Conservation (phyloP, 2,329 filamentous ascomycete genomes). For the Dothistroma septosporum region DNA sequence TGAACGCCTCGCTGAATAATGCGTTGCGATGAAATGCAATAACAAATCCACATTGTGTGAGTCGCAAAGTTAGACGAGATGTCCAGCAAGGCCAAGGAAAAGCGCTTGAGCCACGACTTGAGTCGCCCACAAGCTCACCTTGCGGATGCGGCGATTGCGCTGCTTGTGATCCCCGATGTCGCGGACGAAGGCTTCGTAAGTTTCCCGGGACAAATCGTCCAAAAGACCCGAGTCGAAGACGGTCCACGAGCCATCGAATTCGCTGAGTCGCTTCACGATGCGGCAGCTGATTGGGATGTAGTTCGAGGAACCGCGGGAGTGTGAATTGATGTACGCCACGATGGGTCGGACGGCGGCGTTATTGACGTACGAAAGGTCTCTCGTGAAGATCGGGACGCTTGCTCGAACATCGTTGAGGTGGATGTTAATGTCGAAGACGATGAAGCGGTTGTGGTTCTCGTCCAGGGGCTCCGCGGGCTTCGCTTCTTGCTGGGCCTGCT, state of each 20-base stretch:
- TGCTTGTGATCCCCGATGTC: slow-evolving; percentile 89
- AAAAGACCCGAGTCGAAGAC: slow-evolving; percentile 89
- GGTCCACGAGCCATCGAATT: slow-evolving; percentile 96
- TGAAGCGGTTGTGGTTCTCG: slow-evolving; percentile 65
- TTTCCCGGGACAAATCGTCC: slow-evolving; percentile 89
- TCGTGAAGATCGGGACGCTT: slow-evolving; percentile 86
- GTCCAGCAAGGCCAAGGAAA: slow-evolving; percentile 91
- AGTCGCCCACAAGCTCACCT: slow-evolving; percentile 94
- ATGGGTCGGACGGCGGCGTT: slow-evolving; percentile 93
- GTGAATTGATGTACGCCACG: slow-evolving; percentile 95
- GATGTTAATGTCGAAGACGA: slow-evolving; percentile 92
- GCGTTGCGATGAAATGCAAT: neutral
- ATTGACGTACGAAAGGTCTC: slow-evolving; percentile 90
- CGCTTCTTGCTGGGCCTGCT: neutral
- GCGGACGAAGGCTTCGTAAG: slow-evolving; percentile 87
- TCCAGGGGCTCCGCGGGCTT: neutral
- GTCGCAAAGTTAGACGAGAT: slow-evolving; percentile 50
- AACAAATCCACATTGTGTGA: neutral
- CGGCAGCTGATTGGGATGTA: slow-evolving; percentile 95
- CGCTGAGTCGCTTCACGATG: slow-evolving; percentile 79
- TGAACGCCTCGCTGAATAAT: neutral
- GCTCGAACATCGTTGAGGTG: slow-evolving; percentile 94
- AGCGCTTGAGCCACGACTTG: slow-evolving; percentile 88
- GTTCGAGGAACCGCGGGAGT: slow-evolving; percentile 56
- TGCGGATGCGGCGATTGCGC: slow-evolving; percentile 80